phyloP scores from a whole-genome alignment of 306 rosid species.

The Adenanthera pavonina region DNA sequence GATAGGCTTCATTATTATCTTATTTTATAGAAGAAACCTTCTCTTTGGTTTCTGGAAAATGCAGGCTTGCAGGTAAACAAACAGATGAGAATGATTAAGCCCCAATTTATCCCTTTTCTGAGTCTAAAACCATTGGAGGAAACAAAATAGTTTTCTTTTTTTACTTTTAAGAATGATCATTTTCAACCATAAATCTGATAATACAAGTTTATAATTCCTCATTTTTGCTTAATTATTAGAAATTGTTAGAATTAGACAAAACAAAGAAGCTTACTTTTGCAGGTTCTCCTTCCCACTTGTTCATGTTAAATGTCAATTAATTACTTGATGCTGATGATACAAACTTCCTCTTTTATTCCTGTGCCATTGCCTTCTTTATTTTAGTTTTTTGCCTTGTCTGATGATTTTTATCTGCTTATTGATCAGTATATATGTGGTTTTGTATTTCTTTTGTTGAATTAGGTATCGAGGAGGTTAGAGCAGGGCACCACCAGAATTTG shows the following conservation, averaged over 20 bases:
- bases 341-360: background rate
- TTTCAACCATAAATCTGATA: slow-evolving; percentile 13
- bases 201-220: slow-evolving; percentile 26
- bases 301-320: slow-evolving; percentile 7
- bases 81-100: background rate
- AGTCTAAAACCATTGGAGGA: background rate
- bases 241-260: slow-evolving; percentile 15
- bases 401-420: slow-evolving; percentile 7
- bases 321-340: background rate
- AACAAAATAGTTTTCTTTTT: background rate
- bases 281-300: slow-evolving; percentile 27
- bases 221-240: slow-evolving; percentile 9
- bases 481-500: slow-evolving; percentile 71
- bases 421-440: slow-evolving; percentile 4
- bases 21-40: background rate
- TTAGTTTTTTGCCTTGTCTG: slow-evolving; percentile 2
- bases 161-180: background rate
- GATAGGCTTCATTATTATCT: background rate
- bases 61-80: slow-evolving; percentile 29
- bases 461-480: slow-evolving; percentile 58
- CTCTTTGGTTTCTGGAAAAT: slow-evolving; percentile 38
- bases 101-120: background rate
- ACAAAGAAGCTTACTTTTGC: background rate
- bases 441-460: slow-evolving; percentile 38
- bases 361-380: slow-evolving; percentile 16